phyloP scores from a whole-genome alignment of 371 early-diverging fungal genomes.

The Mortierella sp. region DNA sequence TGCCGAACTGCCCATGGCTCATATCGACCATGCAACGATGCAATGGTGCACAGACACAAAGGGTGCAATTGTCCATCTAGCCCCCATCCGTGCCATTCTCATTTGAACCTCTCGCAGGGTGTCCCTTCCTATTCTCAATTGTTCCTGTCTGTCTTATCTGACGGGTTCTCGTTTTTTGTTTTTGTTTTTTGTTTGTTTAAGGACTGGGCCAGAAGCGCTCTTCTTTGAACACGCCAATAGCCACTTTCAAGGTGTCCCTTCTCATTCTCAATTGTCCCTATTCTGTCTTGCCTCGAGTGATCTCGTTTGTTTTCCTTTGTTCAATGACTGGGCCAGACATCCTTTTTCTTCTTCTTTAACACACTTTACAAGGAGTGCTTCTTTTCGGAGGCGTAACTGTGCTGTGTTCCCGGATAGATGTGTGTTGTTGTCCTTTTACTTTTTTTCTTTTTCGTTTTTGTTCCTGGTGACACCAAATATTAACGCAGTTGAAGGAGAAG shows the following conservation, averaged over 20 bases:
- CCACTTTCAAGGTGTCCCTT: too few relatives aligned
- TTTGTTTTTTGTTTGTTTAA: background rate
- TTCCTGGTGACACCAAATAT: conserved; percentile 10
- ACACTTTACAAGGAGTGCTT: background rate
- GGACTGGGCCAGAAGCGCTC: too few relatives aligned
- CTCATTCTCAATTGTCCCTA: too few relatives aligned
- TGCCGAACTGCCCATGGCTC: background rate
- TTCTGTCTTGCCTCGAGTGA: too few relatives aligned
- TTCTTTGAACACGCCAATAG: too few relatives aligned
- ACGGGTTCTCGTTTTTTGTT: background rate
- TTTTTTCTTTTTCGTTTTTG: background rate
- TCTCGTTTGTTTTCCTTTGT: too few relatives aligned
- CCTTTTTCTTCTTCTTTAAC: background rate
- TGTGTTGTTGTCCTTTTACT: background rate
- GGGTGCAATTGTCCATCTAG: background rate
- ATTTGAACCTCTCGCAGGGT: too few relatives aligned
- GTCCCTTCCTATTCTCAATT: background rate
- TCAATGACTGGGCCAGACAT: background rate
- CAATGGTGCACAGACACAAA: conserved; percentile 7
- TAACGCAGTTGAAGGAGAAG: background rate
- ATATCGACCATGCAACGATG: background rate
- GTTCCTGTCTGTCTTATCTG: background rate
- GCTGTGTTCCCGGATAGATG: background rate
- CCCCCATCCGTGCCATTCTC: background rate
- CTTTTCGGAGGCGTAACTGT: background rate